Conservation (phyloP, 2,329 filamentous ascomycete species). For the Trichothecium sympodiale region DNA sequence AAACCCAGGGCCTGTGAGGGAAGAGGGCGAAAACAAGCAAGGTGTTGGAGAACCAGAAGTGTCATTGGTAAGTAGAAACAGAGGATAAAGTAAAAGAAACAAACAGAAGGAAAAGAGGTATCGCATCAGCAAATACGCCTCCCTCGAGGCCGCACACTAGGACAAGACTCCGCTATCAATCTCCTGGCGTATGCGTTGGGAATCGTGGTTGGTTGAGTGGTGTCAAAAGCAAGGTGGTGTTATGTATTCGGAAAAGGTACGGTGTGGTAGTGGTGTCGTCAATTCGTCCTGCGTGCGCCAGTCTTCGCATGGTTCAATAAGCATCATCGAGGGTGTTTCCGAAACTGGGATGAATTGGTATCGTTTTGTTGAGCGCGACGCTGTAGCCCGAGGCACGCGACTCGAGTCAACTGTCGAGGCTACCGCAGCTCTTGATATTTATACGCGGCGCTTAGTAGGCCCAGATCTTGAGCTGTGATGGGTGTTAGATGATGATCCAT, state of each 20-base stretch:
- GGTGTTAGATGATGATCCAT: not conserved
- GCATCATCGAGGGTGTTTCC: constrained; percentile 15
- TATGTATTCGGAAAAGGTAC: no score
- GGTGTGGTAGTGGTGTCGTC: constrained; percentile 16
- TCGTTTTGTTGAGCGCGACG: constrained; percentile 1
- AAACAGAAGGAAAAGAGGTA: constrained; percentile 6
- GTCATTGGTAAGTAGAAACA: not conserved
- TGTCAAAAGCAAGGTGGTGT: no score
- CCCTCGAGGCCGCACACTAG: not conserved
- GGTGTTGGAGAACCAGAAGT: not conserved
- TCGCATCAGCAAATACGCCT: constrained; percentile 5
- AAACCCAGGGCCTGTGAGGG: not conserved
- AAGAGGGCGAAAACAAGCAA: not conserved
- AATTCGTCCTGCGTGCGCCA: constrained; percentile 28
- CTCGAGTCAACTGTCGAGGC: not conserved
- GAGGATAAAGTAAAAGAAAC: constrained; percentile 1
- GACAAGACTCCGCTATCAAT: no score
- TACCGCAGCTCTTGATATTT: not conserved
- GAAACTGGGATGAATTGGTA: constrained; percentile 9
- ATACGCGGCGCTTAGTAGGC: constrained; percentile 48
- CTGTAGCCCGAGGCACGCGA: not conserved
- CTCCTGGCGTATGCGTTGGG: no score
- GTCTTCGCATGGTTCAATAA: constrained; percentile 20
- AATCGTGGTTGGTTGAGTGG: no score
- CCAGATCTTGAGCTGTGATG: constrained; percentile 70